A percentile compares a stretch with the other conserved stretches of the same genome.
phyloP scores from a whole-genome alignment of 148 eudicot genomes.

The Linanthus parryae region DNA sequence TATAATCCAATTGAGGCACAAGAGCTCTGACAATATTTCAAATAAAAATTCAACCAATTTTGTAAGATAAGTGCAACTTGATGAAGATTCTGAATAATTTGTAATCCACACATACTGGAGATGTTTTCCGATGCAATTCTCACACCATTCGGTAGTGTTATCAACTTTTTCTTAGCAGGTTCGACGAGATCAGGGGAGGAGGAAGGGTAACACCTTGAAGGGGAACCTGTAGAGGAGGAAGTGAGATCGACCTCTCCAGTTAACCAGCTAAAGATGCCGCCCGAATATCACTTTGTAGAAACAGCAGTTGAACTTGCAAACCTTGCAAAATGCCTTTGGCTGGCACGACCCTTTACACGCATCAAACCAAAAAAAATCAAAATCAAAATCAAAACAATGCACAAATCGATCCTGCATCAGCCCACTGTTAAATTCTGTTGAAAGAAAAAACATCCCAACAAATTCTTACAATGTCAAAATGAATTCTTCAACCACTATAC shows the following conservation, averaged over 20 bases:
- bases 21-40: slow-evolving; percentile 67
- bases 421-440: no score
- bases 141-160: slow-evolving; percentile 79
- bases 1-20: slow-evolving; percentile 83
- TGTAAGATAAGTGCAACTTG: slow-evolving; percentile 11
- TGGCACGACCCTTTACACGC: slow-evolving; percentile 57
- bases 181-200: slow-evolving; percentile 70
- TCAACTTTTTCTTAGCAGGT: slow-evolving; percentile 64
- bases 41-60: slow-evolving; percentile 4
- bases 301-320: slow-evolving; percentile 70
- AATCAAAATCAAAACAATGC: slow-evolving; percentile 5
- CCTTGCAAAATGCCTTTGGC: slow-evolving; percentile 46
- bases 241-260: slow-evolving; percentile 46
- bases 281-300: slow-evolving; percentile 53
- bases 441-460: no score
- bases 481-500: no score
- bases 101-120: slow-evolving; percentile 73
- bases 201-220: slow-evolving; percentile 60
- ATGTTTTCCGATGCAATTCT: slow-evolving; percentile 87
- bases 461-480: no score
- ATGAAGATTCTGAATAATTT: no score
- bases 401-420: no score
- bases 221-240: slow-evolving; percentile 69
- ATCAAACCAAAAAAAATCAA: no score
- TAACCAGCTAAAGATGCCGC: slow-evolving; percentile 70